A percentile compares a stretch with the other conserved stretches of the same genome.
Evolutionary conservation across 768 basidiomycete genomes (phyloP).

Genomic region (Tephrocybe rancida): DNA sequence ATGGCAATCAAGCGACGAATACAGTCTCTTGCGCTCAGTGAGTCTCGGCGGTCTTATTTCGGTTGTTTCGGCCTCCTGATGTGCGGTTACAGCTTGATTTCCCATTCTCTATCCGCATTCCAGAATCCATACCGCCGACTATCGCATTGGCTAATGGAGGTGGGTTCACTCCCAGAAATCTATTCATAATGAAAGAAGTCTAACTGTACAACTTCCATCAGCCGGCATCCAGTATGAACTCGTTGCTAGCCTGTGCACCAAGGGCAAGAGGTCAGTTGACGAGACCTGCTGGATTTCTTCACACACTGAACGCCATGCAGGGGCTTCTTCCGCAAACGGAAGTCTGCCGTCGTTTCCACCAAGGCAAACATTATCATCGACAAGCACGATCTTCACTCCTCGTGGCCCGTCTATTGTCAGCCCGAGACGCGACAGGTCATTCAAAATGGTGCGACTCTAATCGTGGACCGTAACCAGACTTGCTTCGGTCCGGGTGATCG

Average conservation of each 20-base stretch:
- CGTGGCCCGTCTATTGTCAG: constrained; percentile 90
- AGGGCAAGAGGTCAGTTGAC: constrained; percentile 74
- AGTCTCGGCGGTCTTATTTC: constrained; percentile 24
- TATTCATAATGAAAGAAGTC: no score
- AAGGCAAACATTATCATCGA: constrained; percentile 78
- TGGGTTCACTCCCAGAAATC: constrained; percentile 26
- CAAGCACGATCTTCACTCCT: constrained; percentile 92
- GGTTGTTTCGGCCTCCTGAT: constrained; percentile 1
- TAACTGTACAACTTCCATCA: constrained; percentile 26
- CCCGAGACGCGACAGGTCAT: constrained; percentile 66
- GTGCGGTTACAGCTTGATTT: constrained; percentile 69
- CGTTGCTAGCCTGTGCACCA: constrained; percentile 82
- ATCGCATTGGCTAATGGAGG: constrained; percentile 79
- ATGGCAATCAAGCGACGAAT: constrained; percentile 83
- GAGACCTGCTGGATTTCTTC: background rate
- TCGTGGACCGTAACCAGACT: constrained; percentile 72
- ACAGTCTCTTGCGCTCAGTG: constrained; percentile 68
- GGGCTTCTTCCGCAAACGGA: constrained; percentile 81
- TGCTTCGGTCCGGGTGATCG: constrained; percentile 90
- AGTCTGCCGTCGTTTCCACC: constrained; percentile 67
- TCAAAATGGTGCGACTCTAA: constrained; percentile 73
- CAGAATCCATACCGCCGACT: constrained; percentile 88
- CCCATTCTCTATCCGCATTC: constrained; percentile 88
- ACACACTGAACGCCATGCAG: constrained; percentile 36
- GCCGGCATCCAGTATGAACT: constrained; percentile 91